Base-by-base conservation (phyloP, 2,329 filamentous ascomycete species). In the Xylariaceae sp. region DNA sequence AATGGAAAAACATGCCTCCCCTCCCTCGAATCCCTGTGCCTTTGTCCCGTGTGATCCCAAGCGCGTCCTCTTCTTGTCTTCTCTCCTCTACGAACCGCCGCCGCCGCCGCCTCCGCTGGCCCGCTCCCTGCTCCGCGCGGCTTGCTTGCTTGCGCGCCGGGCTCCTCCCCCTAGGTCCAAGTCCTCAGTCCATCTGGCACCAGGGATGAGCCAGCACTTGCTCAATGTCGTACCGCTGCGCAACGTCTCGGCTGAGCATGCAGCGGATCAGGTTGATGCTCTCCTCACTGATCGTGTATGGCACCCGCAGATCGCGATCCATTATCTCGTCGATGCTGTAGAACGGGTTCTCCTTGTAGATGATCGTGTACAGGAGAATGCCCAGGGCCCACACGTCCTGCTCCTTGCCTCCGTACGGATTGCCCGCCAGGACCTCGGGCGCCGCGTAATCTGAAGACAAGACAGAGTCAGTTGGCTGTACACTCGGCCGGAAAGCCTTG, bases 281-380 rank as follows among this genome's bases (percentile, higher is more conserved):
- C 46, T 89, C 83, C 44, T 95, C 88, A 58, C 86, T 88, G 65
- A 90, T 78, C 21, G 83, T 75, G 57, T 85, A 95, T 0, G 92
- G 92, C 18, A 98, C 81, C 30, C 92, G 77, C 38, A 98, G 68
- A 49, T 95, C 90, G 52, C 90, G 89, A 57, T 98, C 92, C 76
- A 96, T 93, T 53, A 98, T 98, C 67, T 98, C 92, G 59, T 98
- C 92, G 52, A 96, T 92, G 60, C 84, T 93, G 71, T 96, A 96
- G 60, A 95, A 98, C 1, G 92, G 90, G 55, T 98, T 98, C 64
- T 98, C 92, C 64, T 96, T 98, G 72, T 98, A 98, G 53, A 96
- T 83, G 53, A 98, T 95, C 18, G 92, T 98, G 67, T 98, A 98
- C 11, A 98, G 76, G 17, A 98, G 73, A 52, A 98, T 96, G 16